These are phyloP conservation scores for Cephalotrichum gorgonifer DNA, from an alignment of 2,329 filamentous ascomycete species.

Conservation along the genomic window DNA sequence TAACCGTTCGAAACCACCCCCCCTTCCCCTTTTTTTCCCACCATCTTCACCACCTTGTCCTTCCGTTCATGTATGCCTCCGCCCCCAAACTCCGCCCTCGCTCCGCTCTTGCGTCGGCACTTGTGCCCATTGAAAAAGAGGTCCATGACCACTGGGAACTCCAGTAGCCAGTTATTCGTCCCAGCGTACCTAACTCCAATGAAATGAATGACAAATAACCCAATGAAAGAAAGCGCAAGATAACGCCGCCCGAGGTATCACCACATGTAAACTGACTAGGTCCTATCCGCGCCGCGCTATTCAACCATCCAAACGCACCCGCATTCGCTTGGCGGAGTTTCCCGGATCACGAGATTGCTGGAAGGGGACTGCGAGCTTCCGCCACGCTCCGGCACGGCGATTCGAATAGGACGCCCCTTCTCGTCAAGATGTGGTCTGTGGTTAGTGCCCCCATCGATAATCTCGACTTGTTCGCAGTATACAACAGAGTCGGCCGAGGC, in stretches of 20 bases:
- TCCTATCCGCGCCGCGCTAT: neutral
- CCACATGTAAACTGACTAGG: neutral
- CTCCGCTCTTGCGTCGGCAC: too few species aligned
- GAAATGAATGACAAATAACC: neutral
- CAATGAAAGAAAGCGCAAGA: neutral
- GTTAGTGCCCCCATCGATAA: conserved; percentile 25
- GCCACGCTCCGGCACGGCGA: neutral
- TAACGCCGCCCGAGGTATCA: neutral
- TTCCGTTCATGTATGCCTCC: neutral
- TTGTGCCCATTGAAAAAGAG: neutral
- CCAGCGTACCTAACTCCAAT: neutral
- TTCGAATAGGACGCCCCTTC: conserved; percentile 24
- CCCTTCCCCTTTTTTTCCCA: neutral
- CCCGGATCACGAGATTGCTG: neutral
- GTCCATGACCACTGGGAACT: neutral
- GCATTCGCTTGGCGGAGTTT: conserved; percentile 4
- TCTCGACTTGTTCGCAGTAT: conserved; percentile 37
- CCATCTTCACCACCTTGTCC: neutral
- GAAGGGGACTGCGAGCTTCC: neutral
- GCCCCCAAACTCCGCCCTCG: too few species aligned
- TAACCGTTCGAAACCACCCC: too few species aligned
- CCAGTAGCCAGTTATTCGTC: neutral
- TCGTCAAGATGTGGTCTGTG: conserved; percentile 23
- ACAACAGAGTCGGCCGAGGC: conserved; percentile 21
- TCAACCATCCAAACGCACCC: conserved; percentile 6